phyloP scores from a whole-genome alignment of 257 asterid genomes.

The Thymus mandschuricus region DNA sequence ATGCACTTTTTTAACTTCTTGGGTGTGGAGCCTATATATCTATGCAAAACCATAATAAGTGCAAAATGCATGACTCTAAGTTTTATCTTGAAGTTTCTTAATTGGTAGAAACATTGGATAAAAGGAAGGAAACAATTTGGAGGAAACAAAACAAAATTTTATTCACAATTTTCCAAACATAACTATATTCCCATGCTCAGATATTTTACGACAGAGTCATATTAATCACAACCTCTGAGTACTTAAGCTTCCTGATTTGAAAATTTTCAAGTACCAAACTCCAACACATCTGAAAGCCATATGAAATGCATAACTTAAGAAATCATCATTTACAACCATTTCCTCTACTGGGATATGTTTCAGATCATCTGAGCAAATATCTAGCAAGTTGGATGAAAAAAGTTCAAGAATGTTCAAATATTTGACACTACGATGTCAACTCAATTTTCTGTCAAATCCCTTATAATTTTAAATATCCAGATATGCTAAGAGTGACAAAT shows the following conservation, averaged over 20 bases:
- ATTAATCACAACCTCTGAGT: neutral
- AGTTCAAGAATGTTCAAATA: neutral
- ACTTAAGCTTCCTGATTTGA: neutral
- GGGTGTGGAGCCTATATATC: neutral
- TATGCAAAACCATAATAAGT: neutral
- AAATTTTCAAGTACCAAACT: neutral
- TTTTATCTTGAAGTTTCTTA: neutral
- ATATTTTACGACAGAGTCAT: neutral
- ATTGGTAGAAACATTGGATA: neutral
- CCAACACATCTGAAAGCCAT: neutral
- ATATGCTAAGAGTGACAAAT: neutral
- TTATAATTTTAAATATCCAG: neutral
- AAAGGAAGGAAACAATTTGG: neutral
- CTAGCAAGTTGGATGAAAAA: neutral
- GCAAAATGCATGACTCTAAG: neutral
- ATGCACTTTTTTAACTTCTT: neutral
- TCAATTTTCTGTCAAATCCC: neutral
- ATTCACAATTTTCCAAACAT: neutral
- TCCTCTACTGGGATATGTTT: neutral
- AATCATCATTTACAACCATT: neutral
- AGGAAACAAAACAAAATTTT: neutral
- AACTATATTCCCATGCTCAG: neutral
- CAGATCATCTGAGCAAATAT: neutral
- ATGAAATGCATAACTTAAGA: neutral
- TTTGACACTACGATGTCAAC: neutral